These are phyloP conservation scores for Globomyces pollinis-pini DNA, from an alignment of 192 early-diverging fungal genomes.

Conservation along the genomic window DNA sequence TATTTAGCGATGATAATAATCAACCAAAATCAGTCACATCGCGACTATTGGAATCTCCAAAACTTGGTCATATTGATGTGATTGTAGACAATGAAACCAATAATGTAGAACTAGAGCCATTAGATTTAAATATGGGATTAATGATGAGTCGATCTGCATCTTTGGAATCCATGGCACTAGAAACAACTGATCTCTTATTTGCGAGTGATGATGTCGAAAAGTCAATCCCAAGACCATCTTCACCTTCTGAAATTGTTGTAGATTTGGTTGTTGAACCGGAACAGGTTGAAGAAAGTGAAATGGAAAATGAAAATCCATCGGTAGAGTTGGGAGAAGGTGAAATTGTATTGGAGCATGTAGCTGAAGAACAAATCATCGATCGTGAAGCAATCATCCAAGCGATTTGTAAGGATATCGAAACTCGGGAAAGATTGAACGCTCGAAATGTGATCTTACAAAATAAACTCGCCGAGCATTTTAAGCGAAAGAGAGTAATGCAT, in stretches of 20 bases:
- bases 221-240: not conserved
- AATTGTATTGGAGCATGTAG: not conserved
- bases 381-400: slow-evolving; percentile 33
- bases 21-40: not conserved
- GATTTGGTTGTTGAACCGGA: not conserved
- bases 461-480: slow-evolving; percentile 46
- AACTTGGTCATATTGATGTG: not conserved
- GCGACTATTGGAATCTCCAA: not conserved
- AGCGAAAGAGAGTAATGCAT: slow-evolving; percentile 38
- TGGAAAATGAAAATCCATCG: not conserved
- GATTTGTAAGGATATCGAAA: slow-evolving; percentile 32
- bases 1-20: not conserved
- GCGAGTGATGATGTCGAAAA: not conserved
- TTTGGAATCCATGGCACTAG: not conserved
- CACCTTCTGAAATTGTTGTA: not conserved
- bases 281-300: not conserved
- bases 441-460: slow-evolving; percentile 44
- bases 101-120: not conserved
- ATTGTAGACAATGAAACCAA: not conserved
- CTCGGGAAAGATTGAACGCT: slow-evolving; percentile 30
- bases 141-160: slow-evolving; percentile 2
- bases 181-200: not conserved
- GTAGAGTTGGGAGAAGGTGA: not conserved
- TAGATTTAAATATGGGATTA: not conserved
- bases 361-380: slow-evolving; percentile 26